These are phyloP conservation scores for Starmerella riodocensis DNA, from an alignment of 805 yeast genomes.

Conservation along the genomic window DNA sequence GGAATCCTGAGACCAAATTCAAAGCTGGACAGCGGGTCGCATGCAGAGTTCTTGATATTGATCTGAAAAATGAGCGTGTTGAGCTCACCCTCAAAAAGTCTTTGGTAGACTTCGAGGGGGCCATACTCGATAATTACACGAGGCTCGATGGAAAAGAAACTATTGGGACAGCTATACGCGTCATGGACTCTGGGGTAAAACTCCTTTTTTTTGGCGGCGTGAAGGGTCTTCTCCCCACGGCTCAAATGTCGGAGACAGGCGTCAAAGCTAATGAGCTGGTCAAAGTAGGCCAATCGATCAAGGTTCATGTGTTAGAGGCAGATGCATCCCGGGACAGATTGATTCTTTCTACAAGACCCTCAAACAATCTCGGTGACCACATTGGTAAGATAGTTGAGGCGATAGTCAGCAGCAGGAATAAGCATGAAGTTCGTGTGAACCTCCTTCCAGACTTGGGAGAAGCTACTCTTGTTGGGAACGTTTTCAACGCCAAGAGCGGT, in stretches of 20 bases:
- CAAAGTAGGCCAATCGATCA: conserved; percentile 71
- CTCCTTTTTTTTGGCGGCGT: conserved; percentile 70
- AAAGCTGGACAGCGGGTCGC: conserved; percentile 70
- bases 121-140: conserved; percentile 33
- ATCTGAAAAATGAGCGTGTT: conserved; percentile 34
- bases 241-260: conserved; percentile 85
- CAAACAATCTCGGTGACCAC: conserved; percentile 1
- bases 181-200: conserved; percentile 66
- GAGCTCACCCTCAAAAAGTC: conserved; percentile 71
- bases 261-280: conserved; percentile 64
- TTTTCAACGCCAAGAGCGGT: conserved; percentile 34
- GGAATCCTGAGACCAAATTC: conserved; percentile 85
- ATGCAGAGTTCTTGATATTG: conserved; percentile 32
- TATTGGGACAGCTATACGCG: conserved; percentile 58
- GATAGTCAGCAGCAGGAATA: conserved; percentile 57
- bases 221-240: conserved; percentile 68
- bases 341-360: conserved; percentile 38
- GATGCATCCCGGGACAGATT: conserved; percentile 43
- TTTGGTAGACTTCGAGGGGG: conserved; percentile 42
- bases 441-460: conserved; percentile 53
- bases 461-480: conserved; percentile 28
- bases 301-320: conserved; percentile 49
- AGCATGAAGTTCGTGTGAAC: conserved; percentile 59
- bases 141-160: conserved; percentile 41
- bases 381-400: conserved; percentile 10